Evolutionary conservation across 257 asterid genomes (phyloP).

Genomic region (Solanum raphanifolium): DNA sequence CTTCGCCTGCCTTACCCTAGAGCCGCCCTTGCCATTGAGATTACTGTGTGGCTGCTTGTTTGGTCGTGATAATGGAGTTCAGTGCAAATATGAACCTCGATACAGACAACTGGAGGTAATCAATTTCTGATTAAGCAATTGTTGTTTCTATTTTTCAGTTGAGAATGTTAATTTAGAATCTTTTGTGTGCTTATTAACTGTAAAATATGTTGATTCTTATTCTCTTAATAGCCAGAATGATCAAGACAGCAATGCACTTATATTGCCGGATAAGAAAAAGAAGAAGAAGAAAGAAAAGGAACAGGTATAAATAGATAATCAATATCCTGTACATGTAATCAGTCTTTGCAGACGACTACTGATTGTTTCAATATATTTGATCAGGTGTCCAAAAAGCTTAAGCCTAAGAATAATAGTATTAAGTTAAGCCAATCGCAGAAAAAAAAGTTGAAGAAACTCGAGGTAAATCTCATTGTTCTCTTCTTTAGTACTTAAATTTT

Average conservation of each 20-base stretch:
- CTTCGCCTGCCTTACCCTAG: not conserved
- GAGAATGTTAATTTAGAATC: not conserved
- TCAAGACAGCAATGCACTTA: slow-evolving; percentile 1
- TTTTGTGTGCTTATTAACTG: not conserved
- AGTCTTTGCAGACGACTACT: not conserved
- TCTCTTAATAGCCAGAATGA: not conserved
- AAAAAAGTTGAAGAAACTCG: slow-evolving; percentile 67
- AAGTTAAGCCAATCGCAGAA: slow-evolving; percentile 67
- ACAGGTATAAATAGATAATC: not conserved
- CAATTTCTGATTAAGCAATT: not conserved
- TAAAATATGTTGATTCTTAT: not conserved
- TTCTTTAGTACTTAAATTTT: not conserved
- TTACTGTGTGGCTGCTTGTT: not conserved
- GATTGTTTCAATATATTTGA: not conserved
- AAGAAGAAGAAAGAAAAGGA: not conserved
- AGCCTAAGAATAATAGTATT: slow-evolving; percentile 11
- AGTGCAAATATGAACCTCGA: not conserved
- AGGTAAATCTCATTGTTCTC: slow-evolving; percentile 32
- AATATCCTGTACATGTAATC: not conserved
- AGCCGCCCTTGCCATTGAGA: not conserved
- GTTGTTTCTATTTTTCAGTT: not conserved
- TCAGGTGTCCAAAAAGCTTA: slow-evolving; percentile 26
- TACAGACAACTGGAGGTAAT: not conserved
- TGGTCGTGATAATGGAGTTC: not conserved
- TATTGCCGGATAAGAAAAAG: not conserved